Conservation (phyloP, 202 grass and related monocot genomes). For the Musa balbisiana region DNA sequence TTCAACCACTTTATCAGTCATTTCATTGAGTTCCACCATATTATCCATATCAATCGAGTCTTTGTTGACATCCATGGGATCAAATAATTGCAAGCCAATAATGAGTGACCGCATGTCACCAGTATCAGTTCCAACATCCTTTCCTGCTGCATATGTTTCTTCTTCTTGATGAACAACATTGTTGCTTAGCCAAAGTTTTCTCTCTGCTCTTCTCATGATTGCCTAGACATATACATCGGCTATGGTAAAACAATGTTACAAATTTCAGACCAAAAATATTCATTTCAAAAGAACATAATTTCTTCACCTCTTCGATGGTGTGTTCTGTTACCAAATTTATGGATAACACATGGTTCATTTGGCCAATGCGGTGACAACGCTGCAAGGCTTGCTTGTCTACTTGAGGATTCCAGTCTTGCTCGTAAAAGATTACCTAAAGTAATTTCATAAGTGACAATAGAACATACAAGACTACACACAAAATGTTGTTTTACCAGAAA, state of each 20-base stretch:
- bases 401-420: slow-evolving; percentile 99
- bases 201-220: slow-evolving; percentile 92
- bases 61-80: slow-evolving; percentile 36
- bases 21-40: slow-evolving; percentile 51
- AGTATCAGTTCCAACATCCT: slow-evolving; percentile 49
- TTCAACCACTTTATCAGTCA: slow-evolving; percentile 63
- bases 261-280: no score
- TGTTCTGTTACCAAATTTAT: slow-evolving; percentile 81
- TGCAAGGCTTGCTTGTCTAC: slow-evolving; percentile 96
- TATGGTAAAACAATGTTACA: background rate
- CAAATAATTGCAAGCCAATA: slow-evolving; percentile 68
- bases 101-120: slow-evolving; percentile 72
- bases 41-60: slow-evolving; percentile 32
- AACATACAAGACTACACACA: background rate
- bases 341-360: slow-evolving; percentile 83
- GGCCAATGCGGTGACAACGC: slow-evolving; percentile 89
- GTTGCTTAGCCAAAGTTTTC: slow-evolving; percentile 77
- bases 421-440: slow-evolving; percentile 90
- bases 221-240: slow-evolving; percentile 37
- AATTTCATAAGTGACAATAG: slow-evolving; percentile 17
- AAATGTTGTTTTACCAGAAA: no score
- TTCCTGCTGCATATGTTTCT: slow-evolving; percentile 33
- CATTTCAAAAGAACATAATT: background rate
- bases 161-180: slow-evolving; percentile 58
- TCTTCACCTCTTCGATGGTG: slow-evolving; percentile 84